Evolutionary conservation across 768 basidiomycete genomes (phyloP), one percentile per base, ranked within the genome.

Genomic region (Amyloporia xantha): DNA sequence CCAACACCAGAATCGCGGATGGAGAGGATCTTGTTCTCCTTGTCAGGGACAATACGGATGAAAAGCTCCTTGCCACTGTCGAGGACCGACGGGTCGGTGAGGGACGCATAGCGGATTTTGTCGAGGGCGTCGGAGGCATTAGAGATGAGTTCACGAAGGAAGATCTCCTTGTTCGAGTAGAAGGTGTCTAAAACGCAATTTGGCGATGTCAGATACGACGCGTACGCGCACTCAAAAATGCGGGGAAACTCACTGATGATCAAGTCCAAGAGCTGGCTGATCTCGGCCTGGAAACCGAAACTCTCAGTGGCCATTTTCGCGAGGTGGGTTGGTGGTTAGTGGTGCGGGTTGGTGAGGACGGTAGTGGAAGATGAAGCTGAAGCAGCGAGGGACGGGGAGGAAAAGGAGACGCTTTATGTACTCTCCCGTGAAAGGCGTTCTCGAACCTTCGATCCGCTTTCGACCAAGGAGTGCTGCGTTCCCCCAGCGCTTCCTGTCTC

Each of bases 141-240:
- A 56, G 95, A 98, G 72, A 95, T 97, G 59, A 98, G 55, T 73
- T 98, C 96, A 68, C 96, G 90, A 60, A 99, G 85, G 83, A 98
- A 98, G 70, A 99, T 98, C 75, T 97, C 95, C 79, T 99, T 99
- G 85, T 99, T 97, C 54, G 93, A 96, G 84, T 98, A 99, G 84
- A 98, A 98, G 55, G 95, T 97, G 79, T 97, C 89, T 91, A 57
- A 17, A 42, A 40, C 43, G 12, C n/a, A n/a, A n/a, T n/a, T n/a
- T n/a, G n/a, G n/a, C 44, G 36, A 24, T 9, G 57, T 61, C 11
- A 60, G 56, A 20, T n/a, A n/a, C 42, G 41, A 52, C 49, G 41
- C 33, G 27, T 24, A 24, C 42, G 42, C 25, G 40, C 9, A 27
- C n/a, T n/a, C n/a, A 5, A 5, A 23, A 28, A 17, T 17, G 24